Evolutionary conservation across 2,329 filamentous ascomycete genomes (phyloP).

Genomic region (Nectriaceae sp.): DNA sequence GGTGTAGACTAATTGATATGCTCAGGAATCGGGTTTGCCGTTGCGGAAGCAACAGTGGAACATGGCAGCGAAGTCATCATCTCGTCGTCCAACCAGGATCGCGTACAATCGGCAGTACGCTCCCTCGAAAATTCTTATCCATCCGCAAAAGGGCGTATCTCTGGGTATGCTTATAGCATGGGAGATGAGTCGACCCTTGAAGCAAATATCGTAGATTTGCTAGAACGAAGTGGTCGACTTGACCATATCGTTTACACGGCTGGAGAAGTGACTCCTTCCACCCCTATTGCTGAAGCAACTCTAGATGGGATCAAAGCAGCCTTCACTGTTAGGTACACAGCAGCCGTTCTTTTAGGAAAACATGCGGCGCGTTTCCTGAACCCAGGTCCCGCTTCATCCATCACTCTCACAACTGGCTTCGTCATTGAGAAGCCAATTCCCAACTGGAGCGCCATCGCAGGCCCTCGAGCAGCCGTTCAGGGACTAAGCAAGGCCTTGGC

Average conservation of each 20-base stretch:
- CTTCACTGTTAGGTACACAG: constrained; percentile 51
- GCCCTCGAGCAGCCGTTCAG: constrained; percentile 51
- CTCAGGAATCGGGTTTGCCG: constrained; percentile 63
- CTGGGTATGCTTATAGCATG: constrained; percentile 24
- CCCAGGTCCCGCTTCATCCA: constrained; percentile 42
- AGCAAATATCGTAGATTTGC: constrained; percentile 51
- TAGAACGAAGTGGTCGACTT: constrained; percentile 47
- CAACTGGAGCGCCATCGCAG: constrained; percentile 51
- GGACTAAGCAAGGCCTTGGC: constrained; percentile 58
- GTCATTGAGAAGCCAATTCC: constrained; percentile 52
- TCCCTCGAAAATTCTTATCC: constrained; percentile 36
- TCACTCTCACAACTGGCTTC: constrained; percentile 58
- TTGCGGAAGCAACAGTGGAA: constrained; percentile 59
- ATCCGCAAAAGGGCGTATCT: constrained; percentile 29
- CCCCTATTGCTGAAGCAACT: constrained; percentile 42
- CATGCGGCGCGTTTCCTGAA: constrained; percentile 46
- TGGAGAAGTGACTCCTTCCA: constrained; percentile 42
- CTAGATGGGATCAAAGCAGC: constrained; percentile 42
- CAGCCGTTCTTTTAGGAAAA: constrained; percentile 54
- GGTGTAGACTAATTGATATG: no score
- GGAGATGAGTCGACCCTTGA: constrained; percentile 18
- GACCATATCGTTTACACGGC: constrained; percentile 62
- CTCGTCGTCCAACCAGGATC: constrained; percentile 54
- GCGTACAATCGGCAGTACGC: constrained; percentile 48
- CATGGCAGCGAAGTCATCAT: constrained; percentile 59